Evolutionary conservation across 257 asterid species (phyloP), one percentile per base, ranked within the genome.

Genomic region (Solanum rostratum): DNA sequence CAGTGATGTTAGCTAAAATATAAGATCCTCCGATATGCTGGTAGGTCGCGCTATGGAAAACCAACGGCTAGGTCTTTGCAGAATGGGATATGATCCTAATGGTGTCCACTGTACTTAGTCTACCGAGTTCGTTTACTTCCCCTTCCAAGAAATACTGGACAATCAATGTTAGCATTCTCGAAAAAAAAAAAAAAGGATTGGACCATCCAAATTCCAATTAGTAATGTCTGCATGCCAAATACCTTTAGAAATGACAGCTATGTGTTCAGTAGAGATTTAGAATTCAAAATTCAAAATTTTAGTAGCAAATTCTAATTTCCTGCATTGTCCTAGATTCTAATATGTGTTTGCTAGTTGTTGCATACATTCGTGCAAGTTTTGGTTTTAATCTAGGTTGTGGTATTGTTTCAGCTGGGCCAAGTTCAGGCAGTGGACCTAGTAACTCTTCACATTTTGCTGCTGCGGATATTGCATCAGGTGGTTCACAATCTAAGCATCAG

Each of bases 401-500:
- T 60, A 46, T 43, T 83, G 79, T 78, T 69, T 39, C 76, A 74
- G 86, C 83, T 79, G 85, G 87, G 80, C 20, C 91, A 71, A 81
- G 60, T 68, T 84, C 87, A 74, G 86, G 84, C 24, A 57, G 60
- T 68, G 85, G 84, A 30, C 87, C 87, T 14, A 60, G 85, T 60
- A 81, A 53, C 76, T 43, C 79, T 73, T 82, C 79, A 41, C 88
- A 54, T 84, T 80, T 86, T 74, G n/a, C 70, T 78, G 85, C 89
- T 81, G 62, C 80, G 55, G 87, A 83, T 88, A 62, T 84, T 88
- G 78, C 89, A 80, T 84, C 86, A 18, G 70, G 53, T 57, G 74
- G 83, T 63, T 12, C 86, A 43, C 81, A 84, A 83, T 84, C 88
- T 37, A 68, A 68, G 71, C 80, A 50, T 49, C 91, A 86, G 70